Base-by-base conservation (phyloP, 306 rosid genomes). In the Neltuma alba region DNA sequence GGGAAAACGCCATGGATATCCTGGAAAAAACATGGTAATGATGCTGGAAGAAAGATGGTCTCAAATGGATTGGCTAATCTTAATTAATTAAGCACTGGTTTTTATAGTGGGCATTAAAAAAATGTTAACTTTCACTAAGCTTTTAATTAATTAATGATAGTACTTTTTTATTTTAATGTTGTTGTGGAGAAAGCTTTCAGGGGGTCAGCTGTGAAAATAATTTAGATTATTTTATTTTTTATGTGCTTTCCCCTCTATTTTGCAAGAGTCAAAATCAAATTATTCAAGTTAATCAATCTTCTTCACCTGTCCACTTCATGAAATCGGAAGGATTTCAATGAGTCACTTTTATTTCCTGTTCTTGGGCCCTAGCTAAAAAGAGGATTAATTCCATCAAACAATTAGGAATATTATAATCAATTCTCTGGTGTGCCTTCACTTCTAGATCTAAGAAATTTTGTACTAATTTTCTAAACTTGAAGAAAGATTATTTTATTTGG, bases 211-310 rank as follows among this genome's bases (percentile, higher is more conserved):
- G 20, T 25, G 36, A 80, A 66, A n/a, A n/a, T n/a, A n/a, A 40
- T 41, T 76, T 30, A 4, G 42, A 71, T 55, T 75, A 79, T 41
- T 70, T 47, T 71, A 47, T 64, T 23, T 78, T 76, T 42, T 44
- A 64, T 79, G 76, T 83, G 73, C 62, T 28, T 18, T 63, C 40
- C 80, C 83, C 76, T 80, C 48, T 83, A 47, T 68, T 14, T 28
- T 69, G 20, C 79, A 67, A 31, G 75, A 77, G 83, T 86, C 83
- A 83, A 81, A 77, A 86, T 78, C 83, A 86, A 80, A 86, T 83
- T 62, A 86, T 86, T 83, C 61, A 23, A 7, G 80, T 70, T 50
- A 52, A 61, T 16, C 65, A 57, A 34, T 44, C 55, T 50, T n/a
- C 30, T 27, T 27, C 66, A 16, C 40, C 15, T 42, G 61, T 57